Conservation (phyloP, 208 protist genomes). For the Acanthamoeba lenticulata region DNA sequence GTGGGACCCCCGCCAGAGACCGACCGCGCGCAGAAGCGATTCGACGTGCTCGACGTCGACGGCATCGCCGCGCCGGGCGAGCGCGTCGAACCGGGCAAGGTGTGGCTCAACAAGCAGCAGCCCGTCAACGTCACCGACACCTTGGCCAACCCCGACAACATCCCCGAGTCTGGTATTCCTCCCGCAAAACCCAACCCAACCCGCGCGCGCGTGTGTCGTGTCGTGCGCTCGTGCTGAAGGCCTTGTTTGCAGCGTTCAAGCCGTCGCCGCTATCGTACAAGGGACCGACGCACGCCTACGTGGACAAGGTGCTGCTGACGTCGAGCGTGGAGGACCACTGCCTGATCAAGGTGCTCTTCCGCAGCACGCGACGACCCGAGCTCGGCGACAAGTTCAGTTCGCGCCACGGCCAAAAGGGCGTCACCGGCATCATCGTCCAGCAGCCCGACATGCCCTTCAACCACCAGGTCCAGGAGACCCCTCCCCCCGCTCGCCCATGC, state of each 20-base stretch:
- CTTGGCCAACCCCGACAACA: constrained; percentile 64
- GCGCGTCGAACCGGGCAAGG: constrained; percentile 90
- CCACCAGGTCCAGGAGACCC: too few relatives aligned
- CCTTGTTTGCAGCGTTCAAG: constrained; percentile 34
- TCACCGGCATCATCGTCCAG: constrained; percentile 97
- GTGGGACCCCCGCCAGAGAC: constrained; percentile 1
- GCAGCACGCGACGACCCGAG: constrained; percentile 94
- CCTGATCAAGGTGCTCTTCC: constrained; percentile 96
- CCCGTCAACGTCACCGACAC: constrained; percentile 84
- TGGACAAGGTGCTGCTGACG: constrained; percentile 94
- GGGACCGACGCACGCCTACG: constrained; percentile 91
- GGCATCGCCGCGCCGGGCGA: constrained; percentile 93
- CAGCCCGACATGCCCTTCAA: constrained; percentile 99
- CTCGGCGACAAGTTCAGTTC: constrained; percentile 99
- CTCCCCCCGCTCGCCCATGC: too few relatives aligned
- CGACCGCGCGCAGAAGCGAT: neutral
- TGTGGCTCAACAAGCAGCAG: constrained; percentile 96
- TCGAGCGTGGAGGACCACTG: constrained; percentile 90
- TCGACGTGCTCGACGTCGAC: constrained; percentile 92
- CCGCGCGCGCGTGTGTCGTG: neutral
- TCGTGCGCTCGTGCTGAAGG: neutral
- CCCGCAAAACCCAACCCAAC: neutral
- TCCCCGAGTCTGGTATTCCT: constrained; percentile 50
- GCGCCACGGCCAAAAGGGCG: constrained; percentile 99
- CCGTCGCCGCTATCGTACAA: constrained; percentile 92